A percentile compares a stretch with the other conserved stretches of the same genome.
phyloP scores from a whole-genome alignment of 176 grass and related monocot species.

The Otatea glauca region DNA sequence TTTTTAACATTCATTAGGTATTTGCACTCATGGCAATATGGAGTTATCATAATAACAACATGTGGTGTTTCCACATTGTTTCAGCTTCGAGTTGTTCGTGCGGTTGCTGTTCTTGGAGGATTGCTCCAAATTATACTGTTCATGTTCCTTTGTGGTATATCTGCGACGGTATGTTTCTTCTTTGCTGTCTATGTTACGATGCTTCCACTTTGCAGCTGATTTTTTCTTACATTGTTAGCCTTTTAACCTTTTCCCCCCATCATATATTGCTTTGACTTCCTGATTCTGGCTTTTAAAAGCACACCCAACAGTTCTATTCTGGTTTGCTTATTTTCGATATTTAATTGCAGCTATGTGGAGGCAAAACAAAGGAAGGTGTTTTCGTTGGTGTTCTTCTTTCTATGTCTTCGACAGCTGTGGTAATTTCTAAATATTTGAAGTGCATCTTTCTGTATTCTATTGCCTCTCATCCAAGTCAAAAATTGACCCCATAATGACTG shows the following conservation, averaged over 20 bases:
- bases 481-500: neutral
- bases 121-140: conserved; percentile 95
- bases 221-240: neutral
- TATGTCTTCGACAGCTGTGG: conserved; percentile 99
- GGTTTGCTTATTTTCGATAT: conserved; percentile 30
- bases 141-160: conserved; percentile 98
- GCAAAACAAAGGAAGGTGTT: conserved; percentile 94
- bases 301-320: conserved; percentile 10
- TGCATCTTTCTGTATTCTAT: neutral
- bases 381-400: conserved; percentile 97
- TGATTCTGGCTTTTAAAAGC: neutral
- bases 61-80: conserved; percentile 40
- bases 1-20: conserved; percentile 26
- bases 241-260: neutral
- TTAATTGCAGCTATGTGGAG: conserved; percentile 77
- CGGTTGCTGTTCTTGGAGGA: conserved; percentile 94
- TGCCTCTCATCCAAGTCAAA: neutral
- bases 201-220: conserved; percentile 2
- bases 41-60: conserved; percentile 36
- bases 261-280: conserved; percentile 16
- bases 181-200: conserved; percentile 37
- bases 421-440: conserved; percentile 45
- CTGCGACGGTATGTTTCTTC: conserved; percentile 73
- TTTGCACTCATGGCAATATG: conserved; percentile 1
- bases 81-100: conserved; percentile 93